phyloP scores from a whole-genome alignment of 352 stramenopile species.

The Phytophthora uliginosa region DNA sequence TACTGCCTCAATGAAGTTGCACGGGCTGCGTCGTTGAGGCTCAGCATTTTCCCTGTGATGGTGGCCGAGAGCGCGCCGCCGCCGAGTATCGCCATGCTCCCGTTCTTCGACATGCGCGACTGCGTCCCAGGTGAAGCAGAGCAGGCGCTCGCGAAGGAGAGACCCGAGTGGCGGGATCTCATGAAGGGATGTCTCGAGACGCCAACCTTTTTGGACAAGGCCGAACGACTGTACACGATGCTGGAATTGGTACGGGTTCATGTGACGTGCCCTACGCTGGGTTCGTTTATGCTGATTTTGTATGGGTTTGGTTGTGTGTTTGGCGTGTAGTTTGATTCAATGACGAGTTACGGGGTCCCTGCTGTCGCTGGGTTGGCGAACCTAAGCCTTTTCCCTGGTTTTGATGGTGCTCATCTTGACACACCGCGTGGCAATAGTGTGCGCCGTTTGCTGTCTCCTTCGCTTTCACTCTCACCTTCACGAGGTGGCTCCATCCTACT shows the following conservation, averaged over 20 bases:
- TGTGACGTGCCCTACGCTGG: neutral
- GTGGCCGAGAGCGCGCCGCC: slow-evolving; percentile 74
- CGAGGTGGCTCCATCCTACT: slow-evolving; percentile 19
- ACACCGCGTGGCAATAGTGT: slow-evolving; percentile 52
- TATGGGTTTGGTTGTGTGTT: neutral
- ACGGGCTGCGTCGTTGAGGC: slow-evolving; percentile 60
- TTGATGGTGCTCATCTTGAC: slow-evolving; percentile 42
- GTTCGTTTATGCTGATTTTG: neutral
- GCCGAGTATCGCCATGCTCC: slow-evolving; percentile 75
- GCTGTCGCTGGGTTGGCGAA: slow-evolving; percentile 70
- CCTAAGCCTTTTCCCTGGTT: slow-evolving; percentile 55
- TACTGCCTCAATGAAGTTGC: slow-evolving; percentile 88
- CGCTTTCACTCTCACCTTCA: slow-evolving; percentile 29
- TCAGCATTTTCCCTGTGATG: slow-evolving; percentile 81
- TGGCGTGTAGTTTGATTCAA: slow-evolving; percentile 66
- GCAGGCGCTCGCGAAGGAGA: slow-evolving; percentile 40
- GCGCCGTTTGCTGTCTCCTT: slow-evolving; percentile 48
- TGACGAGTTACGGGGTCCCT: slow-evolving; percentile 70
- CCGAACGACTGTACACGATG: slow-evolving; percentile 61
- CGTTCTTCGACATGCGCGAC: slow-evolving; percentile 81
- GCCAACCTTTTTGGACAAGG: slow-evolving; percentile 53
- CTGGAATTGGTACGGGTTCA: slow-evolving; percentile 62
- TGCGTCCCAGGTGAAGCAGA: slow-evolving; percentile 54
- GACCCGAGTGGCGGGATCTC: slow-evolving; percentile 50
- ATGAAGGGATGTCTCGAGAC: slow-evolving; percentile 55